phyloP scores from a whole-genome alignment of 2,329 filamentous ascomycete species.

The Xylaria sp. region DNA sequence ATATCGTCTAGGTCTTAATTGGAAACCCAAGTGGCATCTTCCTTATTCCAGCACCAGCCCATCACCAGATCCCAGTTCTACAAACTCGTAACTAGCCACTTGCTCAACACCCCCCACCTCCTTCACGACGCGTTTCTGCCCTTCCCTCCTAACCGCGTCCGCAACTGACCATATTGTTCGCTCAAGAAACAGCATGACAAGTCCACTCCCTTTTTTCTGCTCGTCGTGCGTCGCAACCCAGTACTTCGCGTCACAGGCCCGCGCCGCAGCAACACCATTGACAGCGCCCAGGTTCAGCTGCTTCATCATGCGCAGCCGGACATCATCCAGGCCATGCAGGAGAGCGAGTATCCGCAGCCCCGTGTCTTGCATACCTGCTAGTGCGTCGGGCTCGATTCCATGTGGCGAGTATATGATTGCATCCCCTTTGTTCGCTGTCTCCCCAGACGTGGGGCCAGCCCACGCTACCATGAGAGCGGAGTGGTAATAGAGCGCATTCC shows the following conservation, averaged over 20 bases:
- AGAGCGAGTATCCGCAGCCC: constrained; percentile 66
- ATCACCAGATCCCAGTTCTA: constrained; percentile 67
- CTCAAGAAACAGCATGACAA: constrained; percentile 64
- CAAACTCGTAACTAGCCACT: constrained; percentile 56
- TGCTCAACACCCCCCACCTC: constrained; percentile 45
- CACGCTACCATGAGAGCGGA: constrained; percentile 70
- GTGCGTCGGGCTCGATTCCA: constrained; percentile 62
- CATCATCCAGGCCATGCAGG: constrained; percentile 72
- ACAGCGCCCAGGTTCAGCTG: constrained; percentile 73
- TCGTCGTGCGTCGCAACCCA: constrained; percentile 76
- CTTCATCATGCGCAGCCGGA: constrained; percentile 60
- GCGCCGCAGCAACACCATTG: constrained; percentile 56
- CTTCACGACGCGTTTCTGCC: constrained; percentile 39
- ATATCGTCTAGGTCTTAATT: not conserved
- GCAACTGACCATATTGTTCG: constrained; percentile 57
- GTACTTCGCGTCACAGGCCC: constrained; percentile 53
- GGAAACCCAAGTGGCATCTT: not conserved
- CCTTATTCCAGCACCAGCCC: constrained; percentile 57
- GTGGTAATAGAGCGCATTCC: constrained; percentile 70
- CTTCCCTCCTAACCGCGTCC: constrained; percentile 56
- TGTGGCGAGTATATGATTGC: constrained; percentile 72
- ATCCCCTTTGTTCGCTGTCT: constrained; percentile 39
- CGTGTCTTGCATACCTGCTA: constrained; percentile 57
- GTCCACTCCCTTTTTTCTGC: constrained; percentile 67
- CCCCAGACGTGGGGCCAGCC: constrained; percentile 37